phyloP scores from a whole-genome alignment of 1,284 basidiomycete species.

The Microbotryum scabiosae region DNA sequence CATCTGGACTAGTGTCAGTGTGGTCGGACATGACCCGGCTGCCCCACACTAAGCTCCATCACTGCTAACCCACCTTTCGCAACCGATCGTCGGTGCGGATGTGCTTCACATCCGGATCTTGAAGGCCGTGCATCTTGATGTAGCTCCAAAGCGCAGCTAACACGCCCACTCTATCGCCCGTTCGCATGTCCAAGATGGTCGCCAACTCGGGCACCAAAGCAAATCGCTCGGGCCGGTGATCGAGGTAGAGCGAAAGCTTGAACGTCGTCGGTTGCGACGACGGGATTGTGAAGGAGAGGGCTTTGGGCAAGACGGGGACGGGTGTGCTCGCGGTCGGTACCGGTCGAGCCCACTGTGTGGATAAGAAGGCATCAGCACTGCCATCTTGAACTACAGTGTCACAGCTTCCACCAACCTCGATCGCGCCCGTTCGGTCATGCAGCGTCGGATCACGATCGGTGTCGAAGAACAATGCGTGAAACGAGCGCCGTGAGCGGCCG shows the following conservation, averaged over 20 bases:
- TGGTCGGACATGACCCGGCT: no score
- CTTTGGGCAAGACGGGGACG: neutral
- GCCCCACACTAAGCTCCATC: no score
- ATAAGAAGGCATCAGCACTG: no score
- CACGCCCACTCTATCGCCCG: slow-evolving; percentile 74
- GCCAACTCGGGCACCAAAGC: slow-evolving; percentile 71
- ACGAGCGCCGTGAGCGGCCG: slow-evolving; percentile 79
- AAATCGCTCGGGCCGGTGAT: slow-evolving; percentile 79
- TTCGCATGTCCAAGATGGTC: slow-evolving; percentile 66
- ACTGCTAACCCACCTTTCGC: slow-evolving; percentile 38
- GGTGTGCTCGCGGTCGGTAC: neutral
- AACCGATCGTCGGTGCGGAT: slow-evolving; percentile 69
- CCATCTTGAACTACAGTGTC: neutral
- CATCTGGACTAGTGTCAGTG: no score
- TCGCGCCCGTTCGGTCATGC: slow-evolving; percentile 43
- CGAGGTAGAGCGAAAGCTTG: slow-evolving; percentile 70
- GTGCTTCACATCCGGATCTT: slow-evolving; percentile 73
- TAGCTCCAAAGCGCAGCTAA: slow-evolving; percentile 86
- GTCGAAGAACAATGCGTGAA: slow-evolving; percentile 75
- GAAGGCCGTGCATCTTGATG: slow-evolving; percentile 74
- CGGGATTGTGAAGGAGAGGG: slow-evolving; percentile 6
- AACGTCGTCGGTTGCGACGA: slow-evolving; percentile 26
- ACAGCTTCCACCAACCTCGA: slow-evolving; percentile 3
- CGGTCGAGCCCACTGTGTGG: no score
- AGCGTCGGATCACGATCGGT: slow-evolving; percentile 72